These are phyloP conservation scores for Penicillium capsulatum DNA, from an alignment of 2,329 filamentous ascomycete genomes.

Conservation along the genomic window DNA sequence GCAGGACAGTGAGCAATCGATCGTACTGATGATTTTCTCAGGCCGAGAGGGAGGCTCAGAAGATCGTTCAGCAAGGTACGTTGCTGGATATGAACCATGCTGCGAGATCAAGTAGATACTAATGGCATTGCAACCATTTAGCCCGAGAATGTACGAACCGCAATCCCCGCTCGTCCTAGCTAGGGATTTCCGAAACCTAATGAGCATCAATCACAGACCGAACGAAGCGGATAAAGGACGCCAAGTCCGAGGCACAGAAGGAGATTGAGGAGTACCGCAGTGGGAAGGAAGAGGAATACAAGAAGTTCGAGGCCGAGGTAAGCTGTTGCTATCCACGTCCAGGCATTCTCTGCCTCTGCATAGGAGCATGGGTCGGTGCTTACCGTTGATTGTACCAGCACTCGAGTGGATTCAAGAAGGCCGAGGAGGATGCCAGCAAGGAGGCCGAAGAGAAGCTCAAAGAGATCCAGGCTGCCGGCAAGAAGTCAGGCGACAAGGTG, in stretches of 20 bases:
- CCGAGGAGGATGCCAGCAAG: conserved; percentile 72
- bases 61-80: conserved; percentile 95
- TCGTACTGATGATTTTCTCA: conserved; percentile 36
- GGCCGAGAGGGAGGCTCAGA: conserved; percentile 97
- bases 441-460: conserved; percentile 77
- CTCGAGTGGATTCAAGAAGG: conserved; percentile 80
- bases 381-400: conserved; percentile 55
- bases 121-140: conserved; percentile 39
- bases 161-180: conserved; percentile 7
- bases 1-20: conserved; percentile 9
- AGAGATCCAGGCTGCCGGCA: conserved; percentile 75
- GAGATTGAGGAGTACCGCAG: conserved; percentile 91
- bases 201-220: conserved; percentile 58
- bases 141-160: conserved; percentile 74
- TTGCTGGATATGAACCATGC: conserved; percentile 9
- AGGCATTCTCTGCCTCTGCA: not conserved
- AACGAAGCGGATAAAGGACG: conserved; percentile 95
- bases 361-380: not conserved
- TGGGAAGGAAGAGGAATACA: conserved; percentile 89
- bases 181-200: too few species aligned
- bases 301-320: conserved; percentile 83
- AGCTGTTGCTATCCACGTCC: conserved; percentile 10
- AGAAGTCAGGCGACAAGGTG: conserved; percentile 74
- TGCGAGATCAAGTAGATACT: conserved; percentile 12
- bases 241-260: conserved; percentile 92